A percentile compares a stretch with the other conserved stretches of the same genome.
phyloP scores from a whole-genome alignment of 1,284 basidiomycete genomes.

The Termitomyces sp. region DNA sequence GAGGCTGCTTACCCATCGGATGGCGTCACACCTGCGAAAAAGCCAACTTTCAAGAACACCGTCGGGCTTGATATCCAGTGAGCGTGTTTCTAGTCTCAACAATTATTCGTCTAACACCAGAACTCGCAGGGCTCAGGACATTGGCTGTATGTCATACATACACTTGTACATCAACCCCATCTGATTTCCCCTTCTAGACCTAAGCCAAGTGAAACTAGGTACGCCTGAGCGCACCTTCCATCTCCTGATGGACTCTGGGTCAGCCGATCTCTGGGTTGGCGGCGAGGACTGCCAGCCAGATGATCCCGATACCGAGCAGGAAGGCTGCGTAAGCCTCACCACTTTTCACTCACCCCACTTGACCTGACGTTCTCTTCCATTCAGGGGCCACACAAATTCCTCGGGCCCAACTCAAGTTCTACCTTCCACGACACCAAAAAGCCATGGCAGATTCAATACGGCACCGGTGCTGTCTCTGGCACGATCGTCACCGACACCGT shows the following conservation, averaged over 20 bases:
- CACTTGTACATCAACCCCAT: background rate
- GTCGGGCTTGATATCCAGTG: slow-evolving; percentile 22
- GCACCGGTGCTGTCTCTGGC: slow-evolving; percentile 65
- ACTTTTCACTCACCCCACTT: background rate
- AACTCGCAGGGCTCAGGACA: slow-evolving; percentile 21
- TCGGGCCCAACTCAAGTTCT: slow-evolving; percentile 56
- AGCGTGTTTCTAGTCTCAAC: slow-evolving; percentile 2
- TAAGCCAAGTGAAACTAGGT: slow-evolving; percentile 23
- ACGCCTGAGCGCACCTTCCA: slow-evolving; percentile 25
- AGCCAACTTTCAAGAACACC: slow-evolving; percentile 17
- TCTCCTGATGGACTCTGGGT: slow-evolving; percentile 30
- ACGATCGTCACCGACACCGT: slow-evolving; percentile 59
- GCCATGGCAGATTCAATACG: slow-evolving; percentile 66
- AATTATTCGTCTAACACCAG: background rate
- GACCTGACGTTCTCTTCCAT: background rate
- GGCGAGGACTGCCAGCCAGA: slow-evolving; percentile 19
- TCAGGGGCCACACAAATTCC: slow-evolving; percentile 55
- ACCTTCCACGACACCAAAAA: slow-evolving; percentile 50
- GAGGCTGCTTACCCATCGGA: background rate
- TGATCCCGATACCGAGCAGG: slow-evolving; percentile 19
- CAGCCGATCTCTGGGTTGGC: slow-evolving; percentile 27
- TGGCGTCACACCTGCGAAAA: slow-evolving; percentile 13
- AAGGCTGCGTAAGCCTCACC: slow-evolving; percentile 26
- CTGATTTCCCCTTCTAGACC: slow-evolving; percentile 7
- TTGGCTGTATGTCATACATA: slow-evolving; percentile 23